Percentiles rank a stretch among this genome's conserved stretches.
Conservation (phyloP, 2,329 filamentous ascomycete genomes). For the Stylonectria norvegica region DNA sequence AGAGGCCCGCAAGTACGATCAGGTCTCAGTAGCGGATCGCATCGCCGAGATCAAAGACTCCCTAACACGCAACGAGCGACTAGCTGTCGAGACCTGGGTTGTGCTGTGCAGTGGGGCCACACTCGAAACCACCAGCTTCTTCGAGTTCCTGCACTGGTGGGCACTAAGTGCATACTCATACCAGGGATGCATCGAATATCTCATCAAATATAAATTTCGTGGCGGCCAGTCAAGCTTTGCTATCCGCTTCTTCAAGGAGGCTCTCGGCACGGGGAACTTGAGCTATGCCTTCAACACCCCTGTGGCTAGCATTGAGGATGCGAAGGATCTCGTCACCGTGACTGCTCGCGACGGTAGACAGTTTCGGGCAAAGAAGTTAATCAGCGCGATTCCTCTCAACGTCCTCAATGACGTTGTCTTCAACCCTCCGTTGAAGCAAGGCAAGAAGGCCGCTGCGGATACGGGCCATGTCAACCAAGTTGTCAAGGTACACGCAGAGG, state of each 20-base stretch:
- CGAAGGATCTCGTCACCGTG: slow-evolving; percentile 29
- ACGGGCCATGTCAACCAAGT: slow-evolving; percentile 44
- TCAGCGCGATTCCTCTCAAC: slow-evolving; percentile 44
- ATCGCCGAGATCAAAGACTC: slow-evolving; percentile 37
- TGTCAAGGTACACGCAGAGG: slow-evolving; percentile 45
- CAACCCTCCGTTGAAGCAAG: slow-evolving; percentile 35
- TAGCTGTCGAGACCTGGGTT: slow-evolving; percentile 39
- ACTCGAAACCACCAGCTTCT: slow-evolving; percentile 41
- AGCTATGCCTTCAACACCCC: slow-evolving; percentile 41
- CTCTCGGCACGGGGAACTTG: slow-evolving; percentile 35
- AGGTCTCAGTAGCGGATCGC: slow-evolving; percentile 40
- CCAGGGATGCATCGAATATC: slow-evolving; percentile 36
- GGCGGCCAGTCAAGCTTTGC: slow-evolving; percentile 45
- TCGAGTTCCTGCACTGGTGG: slow-evolving; percentile 49
- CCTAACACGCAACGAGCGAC: slow-evolving; percentile 39
- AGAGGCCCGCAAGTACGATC: slow-evolving; percentile 35
- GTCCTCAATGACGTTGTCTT: slow-evolving; percentile 40
- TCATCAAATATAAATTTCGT: slow-evolving; percentile 41
- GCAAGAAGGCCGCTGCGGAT: slow-evolving; percentile 34
- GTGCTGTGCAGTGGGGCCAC: slow-evolving; percentile 42
- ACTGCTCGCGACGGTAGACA: slow-evolving; percentile 29
- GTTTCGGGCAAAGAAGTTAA: slow-evolving; percentile 31
- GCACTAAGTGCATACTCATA: slow-evolving; percentile 41
- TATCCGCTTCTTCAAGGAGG: slow-evolving; percentile 43
- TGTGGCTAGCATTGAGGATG: slow-evolving; percentile 31